Evolutionary conservation across 1,284 basidiomycete species (phyloP).

Genomic region (Ganoderma sinense): DNA sequence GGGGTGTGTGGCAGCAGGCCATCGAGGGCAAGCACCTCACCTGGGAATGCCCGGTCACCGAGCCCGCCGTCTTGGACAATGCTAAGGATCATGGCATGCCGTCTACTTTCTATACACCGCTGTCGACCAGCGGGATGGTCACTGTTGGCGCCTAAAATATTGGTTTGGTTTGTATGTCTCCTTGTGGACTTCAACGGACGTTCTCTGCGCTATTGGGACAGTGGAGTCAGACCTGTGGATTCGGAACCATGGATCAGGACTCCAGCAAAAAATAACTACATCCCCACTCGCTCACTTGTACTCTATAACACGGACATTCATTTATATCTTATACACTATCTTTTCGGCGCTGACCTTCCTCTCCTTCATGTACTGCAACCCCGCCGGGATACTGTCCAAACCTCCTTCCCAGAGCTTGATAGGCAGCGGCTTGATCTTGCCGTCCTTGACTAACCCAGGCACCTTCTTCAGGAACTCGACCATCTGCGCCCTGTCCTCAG

Average conservation of each 20-base stretch:
- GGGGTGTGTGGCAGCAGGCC: conserved; percentile 5
- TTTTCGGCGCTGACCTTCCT: conserved; percentile 35
- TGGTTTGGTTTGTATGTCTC: not conserved
- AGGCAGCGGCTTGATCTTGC: conserved; percentile 29
- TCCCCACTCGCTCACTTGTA: not conserved
- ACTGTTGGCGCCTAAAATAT: not conserved
- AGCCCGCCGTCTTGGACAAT: not conserved
- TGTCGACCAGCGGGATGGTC: not conserved
- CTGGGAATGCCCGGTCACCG: not conserved
- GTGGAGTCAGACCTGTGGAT: not conserved
- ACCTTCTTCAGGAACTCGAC: conserved; percentile 30
- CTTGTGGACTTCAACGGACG: not conserved
- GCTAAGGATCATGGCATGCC: not conserved
- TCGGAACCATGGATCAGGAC: not conserved
- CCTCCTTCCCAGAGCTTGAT: conserved; percentile 33
- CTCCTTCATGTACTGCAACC: conserved; percentile 33
- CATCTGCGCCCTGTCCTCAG: conserved; percentile 29
- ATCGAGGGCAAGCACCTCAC: conserved; percentile 3
- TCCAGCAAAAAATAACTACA: not conserved
- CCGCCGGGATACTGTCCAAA: conserved; percentile 27
- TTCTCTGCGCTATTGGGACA: not conserved
- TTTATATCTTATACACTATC: conserved; percentile 28
- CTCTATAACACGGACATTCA: conserved; percentile 6
- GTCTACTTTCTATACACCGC: not conserved
- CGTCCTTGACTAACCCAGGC: conserved; percentile 25